Base-by-base conservation (phyloP, 192 early-diverging fungal species). In the Jimgerdemannia flammicorona region DNA sequence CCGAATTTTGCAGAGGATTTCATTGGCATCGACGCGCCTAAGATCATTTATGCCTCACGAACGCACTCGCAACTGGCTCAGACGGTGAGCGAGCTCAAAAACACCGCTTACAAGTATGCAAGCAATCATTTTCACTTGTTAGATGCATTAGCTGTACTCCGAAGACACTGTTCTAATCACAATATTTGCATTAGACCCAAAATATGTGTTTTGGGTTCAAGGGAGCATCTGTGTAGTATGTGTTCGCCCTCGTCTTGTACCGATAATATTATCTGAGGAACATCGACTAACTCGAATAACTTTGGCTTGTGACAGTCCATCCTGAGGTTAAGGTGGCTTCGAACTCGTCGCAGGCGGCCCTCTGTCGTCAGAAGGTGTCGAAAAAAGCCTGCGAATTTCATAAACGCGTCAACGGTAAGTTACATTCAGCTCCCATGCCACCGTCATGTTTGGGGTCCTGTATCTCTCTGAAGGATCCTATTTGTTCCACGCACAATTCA, bases 31-130 rank as follows among this genome's bases (percentile, higher is more conserved):
- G 70, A n/a, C 11, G 59, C 54, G 3, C 64, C 49, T 20, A 80
- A 63, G 43, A 87, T 87, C 19, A 82, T 83, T 17, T 86, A 63
- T 74, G 66, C 75, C 7, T 80, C 82, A 59, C 41, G 80, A 49
- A 90, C 89, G 3, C 89, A 91, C 69, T 84, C 87, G 40, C 89
- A 91, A 76, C 84, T 91, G 20, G 84, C 84, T 4, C 88, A 91
- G 70, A 71, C 76, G 40, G 79, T 90, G 43, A 76, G 76, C 10
- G 87, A 91, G 44, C 73, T 91, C 20, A 81, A 81, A 63, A 84
- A 86, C 68, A 81, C 87, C 18, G 71, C 74, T 44, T 86, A 86
- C 77, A 82, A 14, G 86, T 75, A 67, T 43, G 54, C 19, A 29
- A 29, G 29, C 29, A 0, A 29, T 29, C 29, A 29, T 29, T 29